A percentile compares a stretch with the other conserved stretches of the same genome.
phyloP scores from a whole-genome alignment of 1,284 basidiomycete genomes.

The Heterobasidion occidentale region DNA sequence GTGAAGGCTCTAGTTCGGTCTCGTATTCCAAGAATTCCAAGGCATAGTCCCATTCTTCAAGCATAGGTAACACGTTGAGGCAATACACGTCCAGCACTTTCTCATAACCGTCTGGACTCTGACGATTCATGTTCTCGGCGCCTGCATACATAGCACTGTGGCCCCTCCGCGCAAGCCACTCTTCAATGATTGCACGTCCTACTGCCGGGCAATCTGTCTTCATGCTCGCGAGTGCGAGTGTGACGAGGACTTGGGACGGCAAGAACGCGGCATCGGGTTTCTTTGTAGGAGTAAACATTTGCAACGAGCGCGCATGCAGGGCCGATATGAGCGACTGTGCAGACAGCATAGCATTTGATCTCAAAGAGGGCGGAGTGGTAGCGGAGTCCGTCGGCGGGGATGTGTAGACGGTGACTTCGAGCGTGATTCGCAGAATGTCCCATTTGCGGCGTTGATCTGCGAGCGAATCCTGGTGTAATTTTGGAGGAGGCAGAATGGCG shows the following conservation, averaged over 20 bases:
- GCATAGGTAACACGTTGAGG: constrained; percentile 57
- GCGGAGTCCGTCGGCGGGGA: constrained; percentile 38
- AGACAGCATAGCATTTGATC: constrained; percentile 44
- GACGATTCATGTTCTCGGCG: constrained; percentile 16
- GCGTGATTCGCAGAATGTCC: constrained; percentile 76
- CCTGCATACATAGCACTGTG: constrained; percentile 23
- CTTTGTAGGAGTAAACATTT: constrained; percentile 51
- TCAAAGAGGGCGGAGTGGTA: constrained; percentile 40
- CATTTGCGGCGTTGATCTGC: constrained; percentile 61
- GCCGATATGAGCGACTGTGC: constrained; percentile 48
- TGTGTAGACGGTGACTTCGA: constrained; percentile 65
- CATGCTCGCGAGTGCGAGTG: constrained; percentile 60
- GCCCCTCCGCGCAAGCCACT: constrained; percentile 58
- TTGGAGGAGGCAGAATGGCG: constrained; percentile 44
- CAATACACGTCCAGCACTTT: constrained; percentile 71
- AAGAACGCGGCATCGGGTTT: constrained; percentile 46
- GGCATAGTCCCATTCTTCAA: constrained; percentile 74
- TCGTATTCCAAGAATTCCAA: constrained; percentile 68
- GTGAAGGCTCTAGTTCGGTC: constrained; percentile 43
- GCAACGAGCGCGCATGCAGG: constrained; percentile 55
- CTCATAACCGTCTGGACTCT: constrained; percentile 45
- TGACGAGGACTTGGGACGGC: constrained; percentile 59
- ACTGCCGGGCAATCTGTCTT: constrained; percentile 54
- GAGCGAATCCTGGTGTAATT: constrained; percentile 17
- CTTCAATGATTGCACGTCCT: constrained; percentile 60